A percentile compares a stretch with the other conserved stretches of the same genome.
Evolutionary conservation across 2,329 filamentous ascomycete genomes (phyloP).

Genomic region (Orbilia ellipsospora): DNA sequence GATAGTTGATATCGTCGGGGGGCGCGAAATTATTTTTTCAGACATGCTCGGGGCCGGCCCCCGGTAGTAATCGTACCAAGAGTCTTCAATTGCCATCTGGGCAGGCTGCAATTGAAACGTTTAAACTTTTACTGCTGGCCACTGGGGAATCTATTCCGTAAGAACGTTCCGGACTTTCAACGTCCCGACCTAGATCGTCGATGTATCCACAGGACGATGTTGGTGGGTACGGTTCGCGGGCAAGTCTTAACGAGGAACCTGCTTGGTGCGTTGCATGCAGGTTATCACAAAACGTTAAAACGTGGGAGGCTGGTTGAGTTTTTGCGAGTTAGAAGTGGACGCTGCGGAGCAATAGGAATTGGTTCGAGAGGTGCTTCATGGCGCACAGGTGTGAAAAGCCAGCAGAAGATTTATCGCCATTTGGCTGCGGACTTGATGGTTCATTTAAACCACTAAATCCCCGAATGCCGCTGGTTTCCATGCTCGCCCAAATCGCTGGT

Average conservation of each 20-base stretch:
- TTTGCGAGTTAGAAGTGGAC: slow-evolving; percentile 7
- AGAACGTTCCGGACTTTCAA: slow-evolving; percentile 32
- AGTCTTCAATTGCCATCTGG: slow-evolving; percentile 48
- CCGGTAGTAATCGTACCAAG: slow-evolving; percentile 53
- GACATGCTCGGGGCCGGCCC: slow-evolving; percentile 34
- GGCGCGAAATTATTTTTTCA: slow-evolving; percentile 21
- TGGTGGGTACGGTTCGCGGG: not conserved
- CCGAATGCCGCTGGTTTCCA: not conserved
- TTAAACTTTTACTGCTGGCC: slow-evolving; percentile 6
- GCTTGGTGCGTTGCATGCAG: slow-evolving; percentile 24
- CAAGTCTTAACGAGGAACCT: not conserved
- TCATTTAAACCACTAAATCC: slow-evolving; percentile 37
- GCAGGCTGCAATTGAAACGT: not conserved
- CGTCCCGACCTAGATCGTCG: too few species aligned
- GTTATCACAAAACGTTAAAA: slow-evolving; percentile 1
- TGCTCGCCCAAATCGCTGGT: not conserved
- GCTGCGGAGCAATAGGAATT: not conserved
- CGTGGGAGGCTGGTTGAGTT: not conserved
- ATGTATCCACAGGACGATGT: not conserved
- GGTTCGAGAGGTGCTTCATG: slow-evolving; percentile 1
- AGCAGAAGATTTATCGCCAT: slow-evolving; percentile 11
- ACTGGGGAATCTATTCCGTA: slow-evolving; percentile 11
- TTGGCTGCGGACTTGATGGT: slow-evolving; percentile 29
- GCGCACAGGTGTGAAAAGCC: slow-evolving; percentile 11
- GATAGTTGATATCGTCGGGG: slow-evolving; percentile 19